Base-by-base conservation (phyloP, 2,329 filamentous ascomycete genomes). In the Aspergillus sergii region DNA sequence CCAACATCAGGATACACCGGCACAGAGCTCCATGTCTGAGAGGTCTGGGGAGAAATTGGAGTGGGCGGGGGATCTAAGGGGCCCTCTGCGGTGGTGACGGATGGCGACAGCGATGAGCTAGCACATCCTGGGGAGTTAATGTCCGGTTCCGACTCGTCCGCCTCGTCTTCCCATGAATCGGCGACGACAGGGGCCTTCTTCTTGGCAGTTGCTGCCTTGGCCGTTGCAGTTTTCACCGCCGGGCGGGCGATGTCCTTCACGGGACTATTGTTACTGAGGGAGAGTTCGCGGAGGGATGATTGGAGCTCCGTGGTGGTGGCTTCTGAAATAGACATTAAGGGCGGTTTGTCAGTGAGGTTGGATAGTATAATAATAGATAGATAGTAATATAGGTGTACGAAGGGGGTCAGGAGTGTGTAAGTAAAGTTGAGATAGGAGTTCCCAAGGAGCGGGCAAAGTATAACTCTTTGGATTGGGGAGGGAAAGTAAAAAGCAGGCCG, bases 101-200 rank as follows among this genome's bases (percentile, higher is more conserved):
- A 68, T 58, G 73, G 61, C 64, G 76, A 70, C 63, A 69, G 59
- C 62, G 32, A 23, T 9, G 58, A 63, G 64, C 53, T 55, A 54
- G 56, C 54, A 65, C 65, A 63, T 39, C 57, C 61, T 51, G 59
- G 57, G 28, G 54, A 28, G 21, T 62, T 62, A 28, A 50, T 55
- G 36, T 71, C 71, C 5, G 68, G 63, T n/a, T 82, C 81, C 14
- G 82, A 79, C 2, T 46, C 83, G 39, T 83, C 77, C 36, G 85
- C 83, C 61, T 91, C 91, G 71, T 95, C 90, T 78, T 93, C 91
- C 91, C 91, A 94, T 50, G 89, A 92, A 67, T 93, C 91, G 59
- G 84, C 86, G 23, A 90, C 86, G 21, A 90, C 80, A 21, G 78
- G 64, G 21, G 68, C 60, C 46, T 79, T 79, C 61, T 78, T 73